phyloP scores from a whole-genome alignment of 768 basidiomycete genomes.

The Xanthoconium stramineum region DNA sequence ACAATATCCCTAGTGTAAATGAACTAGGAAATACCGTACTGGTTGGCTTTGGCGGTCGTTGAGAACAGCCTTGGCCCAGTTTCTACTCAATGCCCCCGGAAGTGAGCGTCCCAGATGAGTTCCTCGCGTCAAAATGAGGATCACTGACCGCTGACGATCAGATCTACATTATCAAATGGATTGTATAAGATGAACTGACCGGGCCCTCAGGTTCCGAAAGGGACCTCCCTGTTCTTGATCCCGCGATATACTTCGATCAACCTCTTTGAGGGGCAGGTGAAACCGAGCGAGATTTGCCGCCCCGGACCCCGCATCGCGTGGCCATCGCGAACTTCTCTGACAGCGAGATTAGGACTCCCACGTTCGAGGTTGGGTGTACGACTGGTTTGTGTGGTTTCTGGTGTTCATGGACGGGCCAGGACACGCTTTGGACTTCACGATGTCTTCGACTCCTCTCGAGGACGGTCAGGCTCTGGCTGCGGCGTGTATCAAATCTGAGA shows the following conservation, averaged over 20 bases:
- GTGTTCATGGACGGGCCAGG: not conserved
- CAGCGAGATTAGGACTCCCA: not conserved
- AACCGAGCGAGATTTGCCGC: not conserved
- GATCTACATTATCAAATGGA: not conserved
- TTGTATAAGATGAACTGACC: not conserved
- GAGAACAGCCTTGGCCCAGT: not conserved
- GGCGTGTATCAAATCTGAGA: not conserved
- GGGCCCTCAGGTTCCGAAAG: not conserved
- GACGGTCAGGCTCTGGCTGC: not conserved
- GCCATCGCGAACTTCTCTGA: not conserved
- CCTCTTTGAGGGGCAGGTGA: not conserved
- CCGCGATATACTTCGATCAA: not conserved
- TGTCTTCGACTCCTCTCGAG: not conserved
- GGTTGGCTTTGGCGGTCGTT: too few relatives aligned
- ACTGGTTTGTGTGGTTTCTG: not conserved
- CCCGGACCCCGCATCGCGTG: not conserved
- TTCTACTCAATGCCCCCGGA: too few relatives aligned
- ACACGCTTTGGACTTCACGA: not conserved
- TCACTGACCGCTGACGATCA: not conserved
- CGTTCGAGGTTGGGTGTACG: not conserved
- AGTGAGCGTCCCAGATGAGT: too few relatives aligned
- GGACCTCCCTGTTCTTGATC: not conserved
- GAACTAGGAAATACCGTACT: too few relatives aligned
- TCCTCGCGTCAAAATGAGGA: not conserved
- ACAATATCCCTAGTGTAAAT: too few relatives aligned